Evolutionary conservation across 208 protist genomes (phyloP).

Genomic region (Angomonas deanei): DNA sequence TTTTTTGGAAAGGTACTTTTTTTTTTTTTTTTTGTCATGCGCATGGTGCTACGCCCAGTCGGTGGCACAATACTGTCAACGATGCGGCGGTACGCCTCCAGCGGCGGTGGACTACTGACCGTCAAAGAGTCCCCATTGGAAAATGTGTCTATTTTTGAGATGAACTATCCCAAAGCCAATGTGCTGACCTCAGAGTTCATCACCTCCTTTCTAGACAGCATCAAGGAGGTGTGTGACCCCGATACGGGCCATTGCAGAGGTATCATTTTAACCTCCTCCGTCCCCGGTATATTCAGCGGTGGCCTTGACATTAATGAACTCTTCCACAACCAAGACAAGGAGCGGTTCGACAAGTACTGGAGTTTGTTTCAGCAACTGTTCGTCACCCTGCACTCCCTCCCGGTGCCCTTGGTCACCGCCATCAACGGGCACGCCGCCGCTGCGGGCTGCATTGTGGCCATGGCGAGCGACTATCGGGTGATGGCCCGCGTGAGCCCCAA

Average conservation of each 20-base stretch:
- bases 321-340: conserved; percentile 19
- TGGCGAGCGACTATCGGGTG: conserved; percentile 68
- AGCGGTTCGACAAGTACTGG: conserved; percentile 59
- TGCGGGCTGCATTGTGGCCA: conserved; percentile 59
- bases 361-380: conserved; percentile 64
- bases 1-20: no score
- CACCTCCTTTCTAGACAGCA: conserved; percentile 27
- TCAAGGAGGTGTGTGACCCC: conserved; percentile 45
- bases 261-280: conserved; percentile 58
- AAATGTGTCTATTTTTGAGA: conserved; percentile 38
- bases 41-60: no score
- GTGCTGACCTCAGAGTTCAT: conserved; percentile 41
- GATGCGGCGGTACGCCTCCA: no score
- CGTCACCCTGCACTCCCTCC: conserved; percentile 57
- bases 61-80: no score
- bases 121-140: conserved; percentile 44
- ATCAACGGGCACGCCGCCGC: conserved; percentile 68
- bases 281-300: conserved; percentile 43
- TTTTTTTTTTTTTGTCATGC: no score
- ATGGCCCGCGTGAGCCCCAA: conserved; percentile 40
- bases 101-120: conserved; percentile 14
- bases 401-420: conserved; percentile 54
- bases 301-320: conserved; percentile 58
- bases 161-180: conserved; percentile 49
- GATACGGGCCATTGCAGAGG: conserved; percentile 39